Base-by-base conservation (phyloP, 352 stramenopile genomes). In the Thraustochytrium aureum region DNA sequence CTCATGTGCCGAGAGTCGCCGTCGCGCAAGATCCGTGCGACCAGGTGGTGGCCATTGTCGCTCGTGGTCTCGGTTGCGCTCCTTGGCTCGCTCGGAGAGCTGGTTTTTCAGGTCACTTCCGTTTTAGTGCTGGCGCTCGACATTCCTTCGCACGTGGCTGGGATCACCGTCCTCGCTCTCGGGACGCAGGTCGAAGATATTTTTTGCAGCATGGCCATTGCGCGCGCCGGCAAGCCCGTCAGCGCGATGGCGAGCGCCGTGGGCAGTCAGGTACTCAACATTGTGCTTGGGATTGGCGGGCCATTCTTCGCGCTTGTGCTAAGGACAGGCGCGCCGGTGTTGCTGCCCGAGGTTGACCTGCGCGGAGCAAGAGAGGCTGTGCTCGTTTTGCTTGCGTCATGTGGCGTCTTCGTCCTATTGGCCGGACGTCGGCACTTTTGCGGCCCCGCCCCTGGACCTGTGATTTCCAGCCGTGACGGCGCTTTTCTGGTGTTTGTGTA, bases 211-310 rank as follows among this genome's bases (percentile, higher is more conserved):
- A 87, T 94, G 26, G 84, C 91, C 20, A 88, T 94, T 12, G 89
- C 89, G 0, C 89, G 89, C 26, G 88, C 86, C 59, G 89, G 89
- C 41, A 88, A 92, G 42, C 88, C 89, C n/a, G 89, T 92, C 74
- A 92, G 91, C 86, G 89, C 89, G 32, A 88, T 94, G 37, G 91
- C 88, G 32, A 93, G 91, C 79, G 89, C 89, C 32, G 84, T 93
- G 7, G 89, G 89, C 52, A 92, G 87, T 83, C 92, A 94, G 74
- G 88, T 93, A 26, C 91, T 93, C 61, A 90, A 94, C 66, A 91
- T 94, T 72, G 66, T 91, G 30, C 84, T 94, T 20, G 89, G 89
- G 2, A 81, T 91, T 4, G 89, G 89, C 0, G 81, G 92, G 42
- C 89, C 89, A 1, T 93, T 92, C 65, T 83, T 94, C 47, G 47